A percentile compares a stretch with the other conserved stretches of the same genome.
These are phyloP conservation scores for Balakata baccata DNA, from an alignment of 345 rosid species.

Conservation along the genomic window DNA sequence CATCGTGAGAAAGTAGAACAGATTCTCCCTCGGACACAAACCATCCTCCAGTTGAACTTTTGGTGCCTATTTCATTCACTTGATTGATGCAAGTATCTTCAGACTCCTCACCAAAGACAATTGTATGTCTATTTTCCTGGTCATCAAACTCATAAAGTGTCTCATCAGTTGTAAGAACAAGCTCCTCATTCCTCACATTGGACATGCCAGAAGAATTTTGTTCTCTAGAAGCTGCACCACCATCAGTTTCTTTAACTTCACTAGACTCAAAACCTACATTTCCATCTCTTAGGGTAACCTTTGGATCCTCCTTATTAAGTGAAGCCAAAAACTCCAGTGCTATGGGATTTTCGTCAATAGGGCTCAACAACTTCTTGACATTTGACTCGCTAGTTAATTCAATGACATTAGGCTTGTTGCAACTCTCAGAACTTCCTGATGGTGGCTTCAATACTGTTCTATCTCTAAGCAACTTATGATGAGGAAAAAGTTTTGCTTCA, in stretches of 20 bases:
- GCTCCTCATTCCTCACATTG: conserved; percentile 35
- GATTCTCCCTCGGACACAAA: conserved; percentile 98
- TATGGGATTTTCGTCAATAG: conserved; percentile 50
- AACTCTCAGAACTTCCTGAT: conserved; percentile 30
- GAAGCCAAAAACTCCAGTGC: conserved; percentile 62
- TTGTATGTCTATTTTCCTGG: conserved; percentile 51
- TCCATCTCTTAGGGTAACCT: conserved; percentile 22
- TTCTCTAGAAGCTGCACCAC: conserved; percentile 37
- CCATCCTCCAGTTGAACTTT: conserved; percentile 87
- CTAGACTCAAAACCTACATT: conserved; percentile 29
- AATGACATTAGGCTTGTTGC: conserved; percentile 12
- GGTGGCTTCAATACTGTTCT: conserved; percentile 46
- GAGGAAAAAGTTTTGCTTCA: conserved; percentile 95
- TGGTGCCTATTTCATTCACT: conserved; percentile 63
- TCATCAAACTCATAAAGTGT: conserved; percentile 75
- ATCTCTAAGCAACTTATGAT: conserved; percentile 76
- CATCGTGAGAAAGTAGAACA: conserved; percentile 80
- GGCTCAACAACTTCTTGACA: conserved; percentile 40
- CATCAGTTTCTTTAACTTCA: conserved; percentile 63
- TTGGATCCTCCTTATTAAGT: conserved; percentile 39
- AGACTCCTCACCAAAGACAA: conserved; percentile 46
- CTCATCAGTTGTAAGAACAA: conserved; percentile 68
- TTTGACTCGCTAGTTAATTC: conserved; percentile 29
- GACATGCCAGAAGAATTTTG: conserved; percentile 32
- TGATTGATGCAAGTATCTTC: conserved; percentile 51